A percentile compares a stretch with the other conserved stretches of the same genome.
Evolutionary conservation across 2,329 filamentous ascomycete species (phyloP).

Genomic region (Colletotrichum theobromicola): DNA sequence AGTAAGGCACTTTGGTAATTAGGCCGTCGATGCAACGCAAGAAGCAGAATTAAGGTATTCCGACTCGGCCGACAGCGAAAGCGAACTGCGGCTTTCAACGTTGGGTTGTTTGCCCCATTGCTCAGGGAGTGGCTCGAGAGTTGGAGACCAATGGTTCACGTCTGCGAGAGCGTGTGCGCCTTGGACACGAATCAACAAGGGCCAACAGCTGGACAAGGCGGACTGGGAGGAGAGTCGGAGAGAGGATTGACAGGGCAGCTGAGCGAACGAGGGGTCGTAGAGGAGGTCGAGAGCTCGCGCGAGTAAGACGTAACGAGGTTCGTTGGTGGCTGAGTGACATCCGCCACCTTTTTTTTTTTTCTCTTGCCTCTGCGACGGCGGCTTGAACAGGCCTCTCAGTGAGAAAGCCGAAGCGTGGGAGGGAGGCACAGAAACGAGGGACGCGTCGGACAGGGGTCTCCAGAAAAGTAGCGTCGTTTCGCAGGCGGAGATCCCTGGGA

Average conservation of each 20-base stretch:
- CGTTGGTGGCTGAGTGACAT: conserved; percentile 12
- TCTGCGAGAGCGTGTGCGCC: background rate
- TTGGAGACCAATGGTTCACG: background rate
- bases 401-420: too few relatives aligned
- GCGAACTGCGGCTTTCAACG: background rate
- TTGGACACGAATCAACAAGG: background rate
- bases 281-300: background rate
- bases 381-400: background rate
- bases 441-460: background rate
- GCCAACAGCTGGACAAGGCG: conserved; percentile 19
- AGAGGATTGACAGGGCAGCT: background rate
- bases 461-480: background rate
- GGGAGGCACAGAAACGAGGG: background rate
- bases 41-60: background rate
- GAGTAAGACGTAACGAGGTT: background rate
- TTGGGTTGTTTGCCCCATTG: background rate
- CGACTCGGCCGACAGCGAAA: background rate
- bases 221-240: background rate
- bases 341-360: background rate
- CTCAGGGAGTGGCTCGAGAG: conserved; percentile 9
- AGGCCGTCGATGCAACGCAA: background rate
- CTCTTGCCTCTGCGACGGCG: background rate
- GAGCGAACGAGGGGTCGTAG: background rate
- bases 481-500: background rate
- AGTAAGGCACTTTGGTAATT: background rate